Base-by-base conservation (phyloP, 352 stramenopile genomes). In the Globisporangium lucens region DNA sequence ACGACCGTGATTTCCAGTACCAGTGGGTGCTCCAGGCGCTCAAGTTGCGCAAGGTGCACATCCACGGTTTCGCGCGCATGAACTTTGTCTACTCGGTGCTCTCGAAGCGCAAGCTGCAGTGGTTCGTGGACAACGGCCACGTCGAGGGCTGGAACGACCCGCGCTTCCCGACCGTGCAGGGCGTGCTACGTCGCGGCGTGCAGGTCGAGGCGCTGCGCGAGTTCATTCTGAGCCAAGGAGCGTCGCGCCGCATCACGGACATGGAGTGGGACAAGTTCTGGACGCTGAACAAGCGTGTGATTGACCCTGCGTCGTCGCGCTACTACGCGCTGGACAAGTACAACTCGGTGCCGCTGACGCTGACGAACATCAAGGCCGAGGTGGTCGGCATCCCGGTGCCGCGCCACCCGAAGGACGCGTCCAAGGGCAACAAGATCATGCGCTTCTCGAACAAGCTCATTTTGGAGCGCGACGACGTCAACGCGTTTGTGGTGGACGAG, bases 191-290 rank as follows among this genome's bases (percentile, higher is more conserved):
- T 73, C 90, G 98, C 46, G 98, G 98, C 66, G 92, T 99, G 58
- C 90, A 98, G 67, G 83, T 99, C 10, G 75, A 91, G 67, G 97
- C 97, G 8, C 84, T 99, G 41, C 90, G 97, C 38, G 85, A 94
- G 52, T 99, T 99, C 73, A 99, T 99, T 63, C 76, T 99, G 78
- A 94, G 84, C 60, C 97, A 99, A 77, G 98, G 98, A 61, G 96
- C 96, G 51, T 98, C 93, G 56, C 91, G 96, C 59, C 90, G 96
- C 67, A 96, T 99, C 67, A 97, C 98, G 30, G 98, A 98, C 72
- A 99, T 99, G 97, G 97, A 99, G 67, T 99, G 98, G 97, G 96
- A 98, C 84, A 99, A 99, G 77, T 99, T 99, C 72, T 99, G 97
- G 97, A 97, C 94, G 13, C 87, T 98, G 66, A 99, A 99, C 90